Evolutionary conservation across 2,329 filamentous ascomycete species (phyloP).

Genomic region (Mycosphaerella sp.): DNA sequence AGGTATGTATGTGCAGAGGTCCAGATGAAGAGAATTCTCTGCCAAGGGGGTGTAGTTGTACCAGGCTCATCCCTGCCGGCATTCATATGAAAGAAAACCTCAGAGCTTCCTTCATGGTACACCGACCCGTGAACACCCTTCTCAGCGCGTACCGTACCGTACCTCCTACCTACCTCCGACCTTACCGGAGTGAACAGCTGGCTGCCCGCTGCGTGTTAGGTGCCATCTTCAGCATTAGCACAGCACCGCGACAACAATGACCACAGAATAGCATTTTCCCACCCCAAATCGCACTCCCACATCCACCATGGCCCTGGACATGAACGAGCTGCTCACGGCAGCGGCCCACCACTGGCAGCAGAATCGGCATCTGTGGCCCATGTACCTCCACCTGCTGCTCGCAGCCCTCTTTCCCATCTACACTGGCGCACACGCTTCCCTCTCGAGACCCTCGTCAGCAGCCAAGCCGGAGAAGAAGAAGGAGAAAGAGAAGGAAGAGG

Average conservation of each 20-base stretch:
- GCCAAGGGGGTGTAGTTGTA: no score
- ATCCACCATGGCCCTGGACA: not conserved
- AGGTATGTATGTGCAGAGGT: no score
- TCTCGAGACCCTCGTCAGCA: conserved; percentile 76
- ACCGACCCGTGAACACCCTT: no score
- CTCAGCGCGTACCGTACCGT: no score
- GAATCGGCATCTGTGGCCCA: conserved; percentile 44
- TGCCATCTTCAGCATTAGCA: not conserved
- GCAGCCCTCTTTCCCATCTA: conserved; percentile 79
- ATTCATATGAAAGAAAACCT: no score
- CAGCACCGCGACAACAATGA: not conserved
- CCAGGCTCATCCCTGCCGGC: no score
- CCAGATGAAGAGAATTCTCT: no score
- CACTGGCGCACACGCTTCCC: conserved; percentile 74
- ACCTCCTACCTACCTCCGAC: no score
- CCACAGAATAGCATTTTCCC: not conserved
- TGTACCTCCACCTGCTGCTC: conserved; percentile 55
- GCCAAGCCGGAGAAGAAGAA: conserved; percentile 46
- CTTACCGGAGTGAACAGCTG: no score
- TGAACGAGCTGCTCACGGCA: conserved; percentile 6
- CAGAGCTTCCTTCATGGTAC: no score
- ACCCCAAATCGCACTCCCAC: not conserved
- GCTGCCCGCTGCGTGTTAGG: no score
- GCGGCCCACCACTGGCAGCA: conserved; percentile 16
- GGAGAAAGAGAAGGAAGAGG: conserved; percentile 24